Evolutionary conservation across 495 filamentous ascomycete genomes (phyloP).

Genomic region (Neurospora africana): DNA sequence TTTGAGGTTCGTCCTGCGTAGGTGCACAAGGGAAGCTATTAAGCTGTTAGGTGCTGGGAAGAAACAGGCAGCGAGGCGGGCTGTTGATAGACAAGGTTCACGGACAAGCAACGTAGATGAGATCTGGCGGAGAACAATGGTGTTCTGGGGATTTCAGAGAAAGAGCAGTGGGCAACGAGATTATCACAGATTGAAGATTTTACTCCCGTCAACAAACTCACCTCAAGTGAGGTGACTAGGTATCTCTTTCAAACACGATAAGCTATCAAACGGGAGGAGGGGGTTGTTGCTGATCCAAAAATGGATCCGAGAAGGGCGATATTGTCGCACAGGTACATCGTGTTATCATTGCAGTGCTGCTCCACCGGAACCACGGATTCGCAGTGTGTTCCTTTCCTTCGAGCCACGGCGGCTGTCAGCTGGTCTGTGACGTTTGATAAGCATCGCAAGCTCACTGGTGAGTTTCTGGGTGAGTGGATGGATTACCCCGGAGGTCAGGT

Average conservation of each 20-base stretch:
- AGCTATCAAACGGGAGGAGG: neutral
- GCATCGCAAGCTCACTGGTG: neutral
- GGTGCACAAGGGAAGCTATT: neutral
- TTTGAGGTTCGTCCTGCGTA: neutral
- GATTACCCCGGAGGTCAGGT: neutral
- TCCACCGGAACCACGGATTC: neutral
- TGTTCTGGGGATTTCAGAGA: neutral
- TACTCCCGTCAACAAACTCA: neutral
- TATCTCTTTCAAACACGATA: neutral
- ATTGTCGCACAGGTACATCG: neutral
- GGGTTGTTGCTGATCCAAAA: neutral
- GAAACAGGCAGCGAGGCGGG: neutral
- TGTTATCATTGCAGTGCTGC: neutral
- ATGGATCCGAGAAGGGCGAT: slow-evolving; percentile 5
- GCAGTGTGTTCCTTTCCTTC: neutral
- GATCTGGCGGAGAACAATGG: neutral
- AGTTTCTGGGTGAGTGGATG: neutral
- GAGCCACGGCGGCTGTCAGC: neutral
- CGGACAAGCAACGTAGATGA: neutral
- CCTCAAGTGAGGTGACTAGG: neutral
- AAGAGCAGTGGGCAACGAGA: neutral
- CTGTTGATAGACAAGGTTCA: neutral
- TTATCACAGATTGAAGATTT: neutral
- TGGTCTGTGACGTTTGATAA: neutral
- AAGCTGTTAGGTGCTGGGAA: neutral